Evolutionary conservation across 2,329 filamentous ascomycete genomes (phyloP).

Genomic region (Ophiostoma quercus): DNA sequence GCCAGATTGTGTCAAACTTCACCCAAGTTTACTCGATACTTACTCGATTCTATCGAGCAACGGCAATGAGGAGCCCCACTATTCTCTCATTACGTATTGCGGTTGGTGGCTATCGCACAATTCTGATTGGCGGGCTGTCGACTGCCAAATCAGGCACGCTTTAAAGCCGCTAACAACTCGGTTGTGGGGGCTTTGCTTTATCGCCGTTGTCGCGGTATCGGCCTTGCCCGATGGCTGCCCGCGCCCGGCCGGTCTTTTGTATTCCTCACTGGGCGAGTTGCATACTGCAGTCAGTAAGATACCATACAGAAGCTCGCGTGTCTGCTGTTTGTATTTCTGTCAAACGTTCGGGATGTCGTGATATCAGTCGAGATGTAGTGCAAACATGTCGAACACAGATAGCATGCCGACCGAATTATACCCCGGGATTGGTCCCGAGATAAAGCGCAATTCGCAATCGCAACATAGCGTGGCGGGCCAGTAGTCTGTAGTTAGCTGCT

Average conservation of each 20-base stretch:
- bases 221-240: conserved; percentile 22
- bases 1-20: conserved; percentile 3
- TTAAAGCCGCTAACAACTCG: background rate
- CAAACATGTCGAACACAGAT: background rate
- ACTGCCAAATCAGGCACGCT: background rate
- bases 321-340: background rate
- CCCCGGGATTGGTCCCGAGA: background rate
- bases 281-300: too few species aligned
- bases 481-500: background rate
- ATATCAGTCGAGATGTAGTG: background rate
- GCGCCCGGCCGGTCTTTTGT: conserved; percentile 21
- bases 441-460: background rate
- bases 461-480: background rate
- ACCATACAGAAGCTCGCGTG: conserved; percentile 3
- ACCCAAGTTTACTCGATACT: background rate
- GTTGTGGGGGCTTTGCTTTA: background rate
- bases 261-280: too few species aligned
- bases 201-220: conserved; percentile 21
- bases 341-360: background rate
- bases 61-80: background rate
- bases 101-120: conserved; percentile 5
- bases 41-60: conserved; percentile 16
- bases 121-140: conserved; percentile 17
- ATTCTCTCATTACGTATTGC: conserved; percentile 23
- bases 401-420: background rate